Conservation (phyloP, 2,329 filamentous ascomycete species). For the Acrocalymma vagum region DNA sequence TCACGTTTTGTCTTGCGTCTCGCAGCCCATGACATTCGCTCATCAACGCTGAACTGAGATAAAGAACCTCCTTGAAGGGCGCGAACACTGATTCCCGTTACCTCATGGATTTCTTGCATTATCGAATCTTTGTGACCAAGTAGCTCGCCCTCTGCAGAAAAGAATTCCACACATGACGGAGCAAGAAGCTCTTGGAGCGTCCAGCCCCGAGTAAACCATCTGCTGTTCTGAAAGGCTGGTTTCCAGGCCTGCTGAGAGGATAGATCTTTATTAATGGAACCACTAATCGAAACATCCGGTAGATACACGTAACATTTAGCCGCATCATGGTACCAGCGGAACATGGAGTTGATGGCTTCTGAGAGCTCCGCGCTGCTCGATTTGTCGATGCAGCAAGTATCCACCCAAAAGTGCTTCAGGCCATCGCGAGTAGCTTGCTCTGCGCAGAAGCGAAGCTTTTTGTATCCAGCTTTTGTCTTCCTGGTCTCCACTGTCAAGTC, state of each 20-base stretch:
- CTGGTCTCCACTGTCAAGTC: slow-evolving; percentile 2
- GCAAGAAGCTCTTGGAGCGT: slow-evolving; percentile 9
- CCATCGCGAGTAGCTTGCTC: slow-evolving; percentile 10
- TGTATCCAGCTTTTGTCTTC: background rate
- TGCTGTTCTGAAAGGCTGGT: slow-evolving; percentile 12
- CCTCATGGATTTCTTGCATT: slow-evolving; percentile 3
- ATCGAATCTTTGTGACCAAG: slow-evolving; percentile 8
- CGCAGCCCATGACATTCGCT: slow-evolving; percentile 15
- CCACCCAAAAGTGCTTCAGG: too few species aligned
- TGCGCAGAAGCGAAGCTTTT: slow-evolving; percentile 12
- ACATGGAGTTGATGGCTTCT: too few species aligned
- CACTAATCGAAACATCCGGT: slow-evolving; percentile 1
- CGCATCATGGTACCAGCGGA: slow-evolving; percentile 1
- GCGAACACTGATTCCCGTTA: slow-evolving; percentile 6
- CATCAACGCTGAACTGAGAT: slow-evolving; percentile 1
- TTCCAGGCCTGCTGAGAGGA: background rate
- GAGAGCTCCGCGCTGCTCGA: too few species aligned
- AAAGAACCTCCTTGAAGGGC: slow-evolving; percentile 5
- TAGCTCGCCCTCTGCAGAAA: slow-evolving; percentile 9
- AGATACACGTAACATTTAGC: slow-evolving; percentile 6
- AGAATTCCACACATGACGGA: slow-evolving; percentile 14
- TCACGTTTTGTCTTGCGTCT: slow-evolving; percentile 17
- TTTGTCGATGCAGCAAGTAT: too few species aligned
- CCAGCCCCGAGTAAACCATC: slow-evolving; percentile 3
- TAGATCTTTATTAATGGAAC: background rate